Evolutionary conservation across 2,329 filamentous ascomycete genomes (phyloP).

Genomic region (Alternaria rosae): DNA sequence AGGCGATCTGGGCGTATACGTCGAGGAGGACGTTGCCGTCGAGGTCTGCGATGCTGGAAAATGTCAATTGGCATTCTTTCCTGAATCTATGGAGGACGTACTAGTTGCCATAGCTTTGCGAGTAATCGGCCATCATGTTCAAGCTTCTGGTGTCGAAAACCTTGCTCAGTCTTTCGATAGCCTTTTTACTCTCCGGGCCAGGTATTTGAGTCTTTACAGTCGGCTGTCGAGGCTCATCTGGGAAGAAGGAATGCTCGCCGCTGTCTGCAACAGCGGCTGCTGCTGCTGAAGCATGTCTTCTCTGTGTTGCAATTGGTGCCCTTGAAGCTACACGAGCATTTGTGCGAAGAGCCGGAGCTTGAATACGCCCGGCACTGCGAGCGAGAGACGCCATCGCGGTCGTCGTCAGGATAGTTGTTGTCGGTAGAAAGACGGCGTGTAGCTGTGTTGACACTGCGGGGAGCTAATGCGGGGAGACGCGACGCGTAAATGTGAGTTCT

Average conservation of each 20-base stretch:
- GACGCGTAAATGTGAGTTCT: not conserved
- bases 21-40: conserved; percentile 78
- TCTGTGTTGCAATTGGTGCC: conserved; percentile 30
- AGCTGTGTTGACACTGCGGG: not conserved
- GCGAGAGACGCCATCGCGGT: conserved; percentile 44
- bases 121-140: conserved; percentile 63
- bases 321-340: conserved; percentile 24
- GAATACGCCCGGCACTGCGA: conserved; percentile 33
- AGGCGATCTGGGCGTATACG: conserved; percentile 89
- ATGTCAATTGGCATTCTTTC: conserved; percentile 5
- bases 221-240: conserved; percentile 66
- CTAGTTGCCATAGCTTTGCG: conserved; percentile 73
- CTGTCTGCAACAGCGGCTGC: conserved; percentile 42
- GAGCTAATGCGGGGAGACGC: conserved; percentile 3
- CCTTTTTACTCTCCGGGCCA: conserved; percentile 75
- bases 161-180: conserved; percentile 73
- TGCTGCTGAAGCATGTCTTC: conserved; percentile 44
- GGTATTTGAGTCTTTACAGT: conserved; percentile 69
- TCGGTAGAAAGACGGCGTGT: not conserved
- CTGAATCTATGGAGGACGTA: conserved; percentile 32
- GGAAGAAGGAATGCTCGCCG: conserved; percentile 61
- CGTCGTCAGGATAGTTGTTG: not conserved
- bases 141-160: conserved; percentile 87
- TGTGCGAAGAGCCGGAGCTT: conserved; percentile 25
- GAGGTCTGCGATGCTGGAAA: conserved; percentile 65